These are phyloP conservation scores for Linanthus parryae DNA, from an alignment of 148 eudicot species.

Conservation along the genomic window DNA sequence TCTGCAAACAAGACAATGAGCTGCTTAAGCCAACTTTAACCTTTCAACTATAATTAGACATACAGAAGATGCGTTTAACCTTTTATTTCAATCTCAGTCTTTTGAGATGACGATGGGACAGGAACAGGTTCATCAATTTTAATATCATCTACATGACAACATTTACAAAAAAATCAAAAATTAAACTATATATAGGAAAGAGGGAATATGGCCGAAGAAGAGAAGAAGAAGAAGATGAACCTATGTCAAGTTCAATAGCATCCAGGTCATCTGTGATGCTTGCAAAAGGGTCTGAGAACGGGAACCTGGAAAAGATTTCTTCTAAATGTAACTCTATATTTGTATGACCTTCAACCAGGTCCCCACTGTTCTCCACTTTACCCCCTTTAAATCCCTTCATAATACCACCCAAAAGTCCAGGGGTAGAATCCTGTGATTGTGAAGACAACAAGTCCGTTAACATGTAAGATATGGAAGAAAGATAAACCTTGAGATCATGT, in stretches of 20 bases:
- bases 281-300: conserved; percentile 32
- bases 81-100: conserved; percentile 29
- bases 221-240: conserved; percentile 19
- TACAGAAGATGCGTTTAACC: conserved; percentile 25
- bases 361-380: conserved; percentile 29
- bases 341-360: conserved; percentile 28
- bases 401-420: conserved; percentile 59
- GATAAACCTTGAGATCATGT: conserved; percentile 11
- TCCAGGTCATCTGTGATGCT: conserved; percentile 22
- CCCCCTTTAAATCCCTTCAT: conserved; percentile 58
- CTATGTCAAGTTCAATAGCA: conserved; percentile 55
- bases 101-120: conserved; percentile 32
- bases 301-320: conserved; percentile 51
- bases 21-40: conserved; percentile 10
- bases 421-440: conserved; percentile 28
- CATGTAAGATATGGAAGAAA: conserved; percentile 8
- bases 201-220: too few relatives aligned
- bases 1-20: conserved; percentile 31
- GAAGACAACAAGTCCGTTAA: not conserved
- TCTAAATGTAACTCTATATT: conserved; percentile 38
- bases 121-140: conserved; percentile 63
- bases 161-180: conserved; percentile 7
- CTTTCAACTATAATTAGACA: not conserved
- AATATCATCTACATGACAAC: conserved; percentile 63
- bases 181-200: conserved; percentile 1